Percentiles rank a stretch among this genome's conserved stretches.
phyloP scores from a whole-genome alignment of 495 filamentous ascomycete species.

The Penicillium atrosanguineum region DNA sequence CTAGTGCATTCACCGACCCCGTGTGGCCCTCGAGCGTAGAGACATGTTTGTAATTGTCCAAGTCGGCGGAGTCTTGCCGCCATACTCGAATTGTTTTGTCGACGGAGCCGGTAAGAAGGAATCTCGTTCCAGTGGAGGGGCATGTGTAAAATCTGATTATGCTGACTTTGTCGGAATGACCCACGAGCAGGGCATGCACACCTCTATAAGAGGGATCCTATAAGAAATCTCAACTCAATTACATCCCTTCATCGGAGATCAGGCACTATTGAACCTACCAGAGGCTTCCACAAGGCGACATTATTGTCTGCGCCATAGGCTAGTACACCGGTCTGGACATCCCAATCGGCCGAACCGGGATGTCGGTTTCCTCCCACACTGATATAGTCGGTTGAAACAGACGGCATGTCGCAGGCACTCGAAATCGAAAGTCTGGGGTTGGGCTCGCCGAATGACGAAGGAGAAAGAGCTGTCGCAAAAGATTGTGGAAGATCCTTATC shows the following conservation, averaged over 20 bases:
- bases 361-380: conserved; percentile 89
- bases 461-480: conserved; percentile 24
- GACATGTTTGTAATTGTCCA: conserved; percentile 37
- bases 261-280: conserved; percentile 51
- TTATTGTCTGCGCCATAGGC: conserved; percentile 89
- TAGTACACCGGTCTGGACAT: conserved; percentile 63
- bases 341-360: conserved; percentile 88
- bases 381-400: conserved; percentile 59
- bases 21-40: conserved; percentile 61
- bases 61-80: conserved; percentile 33
- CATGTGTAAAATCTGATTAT: conserved; percentile 74
- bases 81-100: conserved; percentile 80
- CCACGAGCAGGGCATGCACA: conserved; percentile 67
- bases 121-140: conserved; percentile 40
- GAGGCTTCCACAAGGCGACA: conserved; percentile 83
- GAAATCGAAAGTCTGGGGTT: background rate
- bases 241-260: conserved; percentile 3
- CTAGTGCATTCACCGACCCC: conserved; percentile 77
- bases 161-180: conserved; percentile 79
- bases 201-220: conserved; percentile 55
- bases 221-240: conserved; percentile 4
- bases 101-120: conserved; percentile 76
- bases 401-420: conserved; percentile 34
- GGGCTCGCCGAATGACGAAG: conserved; percentile 9
- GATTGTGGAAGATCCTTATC: conserved; percentile 39